Conservation (phyloP, 2,329 filamentous ascomycete species). For the Juglanconis juglandina region DNA sequence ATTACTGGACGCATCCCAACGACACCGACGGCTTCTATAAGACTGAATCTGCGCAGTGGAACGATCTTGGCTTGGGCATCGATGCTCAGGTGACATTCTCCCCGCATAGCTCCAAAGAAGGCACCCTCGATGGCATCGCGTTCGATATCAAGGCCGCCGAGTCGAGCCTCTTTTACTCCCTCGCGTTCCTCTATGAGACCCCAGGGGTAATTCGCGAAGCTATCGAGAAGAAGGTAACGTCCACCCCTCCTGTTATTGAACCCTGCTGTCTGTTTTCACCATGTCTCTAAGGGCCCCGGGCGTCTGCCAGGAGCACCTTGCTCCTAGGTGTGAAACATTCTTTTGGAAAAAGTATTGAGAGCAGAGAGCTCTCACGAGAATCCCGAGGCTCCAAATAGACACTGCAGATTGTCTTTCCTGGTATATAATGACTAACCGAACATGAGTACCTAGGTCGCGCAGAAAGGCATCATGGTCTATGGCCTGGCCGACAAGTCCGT, state of each 20-base stretch:
- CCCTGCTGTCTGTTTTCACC: too few species aligned
- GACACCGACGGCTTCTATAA: slow-evolving; percentile 19
- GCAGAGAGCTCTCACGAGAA: too few species aligned
- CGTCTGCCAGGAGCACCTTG: too few species aligned
- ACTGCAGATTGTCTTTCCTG: too few species aligned
- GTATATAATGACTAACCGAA: neutral
- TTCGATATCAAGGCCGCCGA: slow-evolving; percentile 34
- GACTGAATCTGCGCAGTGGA: slow-evolving; percentile 20
- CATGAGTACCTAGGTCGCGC: neutral
- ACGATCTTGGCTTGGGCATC: slow-evolving; percentile 19
- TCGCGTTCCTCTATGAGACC: slow-evolving; percentile 23
- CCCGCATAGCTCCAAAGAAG: slow-evolving; percentile 21
- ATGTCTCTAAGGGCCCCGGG: too few species aligned
- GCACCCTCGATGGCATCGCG: slow-evolving; percentile 19
- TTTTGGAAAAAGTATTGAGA: too few species aligned
- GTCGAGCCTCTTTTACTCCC: slow-evolving; percentile 24
- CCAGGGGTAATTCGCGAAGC: slow-evolving; percentile 28
- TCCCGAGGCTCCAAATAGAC: too few species aligned
- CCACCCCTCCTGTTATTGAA: neutral
- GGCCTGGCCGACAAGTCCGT: slow-evolving; percentile 23
- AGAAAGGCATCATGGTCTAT: slow-evolving; percentile 22
- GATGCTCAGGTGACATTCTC: slow-evolving; percentile 23
- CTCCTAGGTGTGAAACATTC: too few species aligned
- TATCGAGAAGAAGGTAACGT: slow-evolving; percentile 17
- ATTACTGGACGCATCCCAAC: slow-evolving; percentile 21